Evolutionary conservation across 306 rosid species (phyloP), one percentile per base, ranked within the genome.

Genomic region (Inga oerstediana): DNA sequence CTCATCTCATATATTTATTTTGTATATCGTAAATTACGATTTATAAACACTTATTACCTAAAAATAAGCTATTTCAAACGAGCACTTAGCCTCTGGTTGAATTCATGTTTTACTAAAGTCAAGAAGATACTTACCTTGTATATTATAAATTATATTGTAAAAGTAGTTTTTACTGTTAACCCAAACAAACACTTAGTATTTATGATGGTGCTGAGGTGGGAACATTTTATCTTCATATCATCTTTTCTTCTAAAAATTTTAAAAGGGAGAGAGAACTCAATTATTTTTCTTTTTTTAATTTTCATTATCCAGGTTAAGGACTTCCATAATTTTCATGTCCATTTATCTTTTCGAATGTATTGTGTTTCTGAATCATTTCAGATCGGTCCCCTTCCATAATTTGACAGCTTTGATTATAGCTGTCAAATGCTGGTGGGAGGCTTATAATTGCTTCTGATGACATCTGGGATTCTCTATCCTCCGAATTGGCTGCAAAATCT

Each of bases 321-420:
- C 17, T 54, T 72, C 35, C 37, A 62, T 43, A 22, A 69, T 58
- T 70, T 75, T 71, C 66, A 56, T 56, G 69, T 77, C 77, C 61
- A 69, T 79, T 58, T 32, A 34, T 83, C 48, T 49, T 79, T 78
- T 79, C 54, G 51, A 77, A 71, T 24, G 22, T 72, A 24, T 73
- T 70, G 30, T 87, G 52, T 73, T 85, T 83, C 66, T 80, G 80
- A 77, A 85, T 39, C 80, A 72, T 81, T 89, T 52, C 92, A 96
- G 99, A 91, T 96, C 80, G 99, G 99, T 78, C 99, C 99, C 6
- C 99, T 93, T 76, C 98, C n/a, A n/a, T n/a, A n/a, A n/a, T n/a
- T n/a, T n/a, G n/a, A n/a, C n/a, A n/a, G 51, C 46, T 72, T 77
- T 62, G 46, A 20, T 67, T 32, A 72, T 79, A 92, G 93, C 84